Evolutionary conservation across 2,329 filamentous ascomycete genomes (phyloP).

Genomic region (Xylaria sp.): DNA sequence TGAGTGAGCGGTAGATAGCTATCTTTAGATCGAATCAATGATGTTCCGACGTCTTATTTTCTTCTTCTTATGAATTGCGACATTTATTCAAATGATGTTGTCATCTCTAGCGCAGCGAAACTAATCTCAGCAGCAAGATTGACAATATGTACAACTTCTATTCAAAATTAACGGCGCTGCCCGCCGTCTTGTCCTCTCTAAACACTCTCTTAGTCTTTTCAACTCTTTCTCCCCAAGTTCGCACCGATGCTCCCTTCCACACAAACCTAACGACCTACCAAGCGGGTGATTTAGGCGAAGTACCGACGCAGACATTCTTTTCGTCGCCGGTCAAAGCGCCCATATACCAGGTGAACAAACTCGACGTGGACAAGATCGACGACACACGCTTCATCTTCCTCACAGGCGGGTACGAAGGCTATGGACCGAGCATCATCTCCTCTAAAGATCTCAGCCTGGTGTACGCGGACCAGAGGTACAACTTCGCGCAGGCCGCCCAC

Average conservation of each 20-base stretch:
- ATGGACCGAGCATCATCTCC: conserved; percentile 37
- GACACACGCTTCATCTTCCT: conserved; percentile 33
- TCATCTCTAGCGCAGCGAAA: background rate
- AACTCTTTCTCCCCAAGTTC: background rate
- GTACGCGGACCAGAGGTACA: conserved; percentile 32
- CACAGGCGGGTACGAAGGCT: conserved; percentile 33
- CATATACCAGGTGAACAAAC: conserved; percentile 31
- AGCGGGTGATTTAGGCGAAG: conserved; percentile 21
- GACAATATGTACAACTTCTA: background rate
- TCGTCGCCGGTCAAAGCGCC: conserved; percentile 31
- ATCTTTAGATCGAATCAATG: background rate
- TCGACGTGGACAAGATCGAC: conserved; percentile 23
- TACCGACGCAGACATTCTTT: conserved; percentile 33
- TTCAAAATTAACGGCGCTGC: background rate
- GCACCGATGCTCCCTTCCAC: conserved; percentile 25
- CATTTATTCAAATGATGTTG: conserved; percentile 7
- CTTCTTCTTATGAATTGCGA: background rate
- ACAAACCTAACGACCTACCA: conserved; percentile 27
- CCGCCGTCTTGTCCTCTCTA: background rate
- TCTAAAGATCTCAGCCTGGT: conserved; percentile 34
- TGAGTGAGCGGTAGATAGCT: background rate
- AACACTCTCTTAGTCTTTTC: background rate
- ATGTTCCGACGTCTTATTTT: background rate
- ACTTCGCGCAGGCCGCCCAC: conserved; percentile 26
- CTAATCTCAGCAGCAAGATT: background rate